A percentile compares a stretch with the other conserved stretches of the same genome.
phyloP scores from a whole-genome alignment of 352 stramenopile species.

The Pythium plurisporium region DNA sequence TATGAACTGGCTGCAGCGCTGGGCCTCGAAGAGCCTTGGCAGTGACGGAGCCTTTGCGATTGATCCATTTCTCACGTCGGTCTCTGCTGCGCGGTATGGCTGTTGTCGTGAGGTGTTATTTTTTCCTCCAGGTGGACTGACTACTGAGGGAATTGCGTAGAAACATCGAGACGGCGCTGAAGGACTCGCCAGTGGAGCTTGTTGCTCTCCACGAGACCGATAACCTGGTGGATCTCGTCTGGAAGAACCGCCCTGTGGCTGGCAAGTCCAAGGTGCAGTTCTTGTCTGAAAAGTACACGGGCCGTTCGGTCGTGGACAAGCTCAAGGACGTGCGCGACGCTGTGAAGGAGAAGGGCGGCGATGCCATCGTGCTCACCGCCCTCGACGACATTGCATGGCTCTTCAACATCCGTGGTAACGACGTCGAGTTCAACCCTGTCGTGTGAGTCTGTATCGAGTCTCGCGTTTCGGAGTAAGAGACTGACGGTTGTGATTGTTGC shows the following conservation, averaged over 20 bases:
- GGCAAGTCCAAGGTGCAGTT: constrained; percentile 86
- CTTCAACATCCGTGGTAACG: constrained; percentile 96
- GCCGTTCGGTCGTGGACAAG: constrained; percentile 90
- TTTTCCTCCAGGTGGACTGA: background rate
- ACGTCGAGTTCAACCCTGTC: constrained; percentile 97
- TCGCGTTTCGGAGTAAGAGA: background rate
- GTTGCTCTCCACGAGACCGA: constrained; percentile 66
- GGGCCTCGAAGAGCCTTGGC: constrained; percentile 63
- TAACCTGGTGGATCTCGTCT: constrained; percentile 97
- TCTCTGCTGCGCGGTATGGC: constrained; percentile 63
- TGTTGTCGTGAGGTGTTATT: background rate
- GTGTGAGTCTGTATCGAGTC: constrained; percentile 64
- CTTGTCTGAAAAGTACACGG: constrained; percentile 91
- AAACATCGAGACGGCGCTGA: constrained; percentile 59
- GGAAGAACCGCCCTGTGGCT: constrained; percentile 75
- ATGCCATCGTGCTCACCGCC: constrained; percentile 92
- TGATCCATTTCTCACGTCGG: constrained; percentile 93
- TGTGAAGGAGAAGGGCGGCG: constrained; percentile 87
- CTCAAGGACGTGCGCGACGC: constrained; percentile 73
- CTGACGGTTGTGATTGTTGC: background rate
- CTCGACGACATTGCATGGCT: constrained; percentile 98
- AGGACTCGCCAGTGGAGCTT: constrained; percentile 66
- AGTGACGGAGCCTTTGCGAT: constrained; percentile 87
- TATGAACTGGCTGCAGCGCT: constrained; percentile 28
- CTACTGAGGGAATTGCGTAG: constrained; percentile 12